Percentiles rank a stretch among this genome's conserved stretches.
Evolutionary conservation across 768 basidiomycete genomes (phyloP).

Genomic region (Mycena sanguinolenta): DNA sequence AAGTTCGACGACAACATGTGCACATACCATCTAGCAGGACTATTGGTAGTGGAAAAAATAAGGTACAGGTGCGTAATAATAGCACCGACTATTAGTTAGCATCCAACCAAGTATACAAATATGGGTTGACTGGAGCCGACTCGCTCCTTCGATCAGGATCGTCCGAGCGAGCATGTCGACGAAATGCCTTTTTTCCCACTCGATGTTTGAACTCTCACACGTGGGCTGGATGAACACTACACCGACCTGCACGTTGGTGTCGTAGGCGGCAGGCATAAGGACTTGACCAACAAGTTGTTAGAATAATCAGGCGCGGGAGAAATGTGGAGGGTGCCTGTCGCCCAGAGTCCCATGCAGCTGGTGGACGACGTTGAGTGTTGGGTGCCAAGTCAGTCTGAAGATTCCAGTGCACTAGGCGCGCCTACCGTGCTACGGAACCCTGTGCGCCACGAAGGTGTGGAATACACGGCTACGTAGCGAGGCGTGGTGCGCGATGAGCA

Average conservation of each 20-base stretch:
- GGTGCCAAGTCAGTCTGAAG: not conserved
- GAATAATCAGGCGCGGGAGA: no score
- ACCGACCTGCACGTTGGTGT: constrained; percentile 17
- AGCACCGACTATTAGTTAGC: no score
- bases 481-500: not conserved
- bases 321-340: not conserved
- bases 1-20: no score
- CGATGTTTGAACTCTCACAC: constrained; percentile 2
- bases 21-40: no score
- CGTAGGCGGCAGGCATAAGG: not conserved
- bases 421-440: constrained; percentile 33
- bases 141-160: constrained; percentile 1
- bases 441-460: constrained; percentile 33
- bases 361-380: not conserved
- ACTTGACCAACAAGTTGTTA: not conserved
- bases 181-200: constrained; percentile 3
- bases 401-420: not conserved
- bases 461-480: constrained; percentile 31
- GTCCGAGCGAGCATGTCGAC: constrained; percentile 8
- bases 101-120: no score
- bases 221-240: constrained; percentile 1
- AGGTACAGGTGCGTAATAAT: no score
- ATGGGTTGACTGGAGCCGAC: not conserved
- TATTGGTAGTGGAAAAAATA: no score
- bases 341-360: not conserved